Evolutionary conservation across 2,329 filamentous ascomycete species (phyloP), one percentile per base, ranked within the genome.

Genomic region (Fonsecaea erecta): DNA sequence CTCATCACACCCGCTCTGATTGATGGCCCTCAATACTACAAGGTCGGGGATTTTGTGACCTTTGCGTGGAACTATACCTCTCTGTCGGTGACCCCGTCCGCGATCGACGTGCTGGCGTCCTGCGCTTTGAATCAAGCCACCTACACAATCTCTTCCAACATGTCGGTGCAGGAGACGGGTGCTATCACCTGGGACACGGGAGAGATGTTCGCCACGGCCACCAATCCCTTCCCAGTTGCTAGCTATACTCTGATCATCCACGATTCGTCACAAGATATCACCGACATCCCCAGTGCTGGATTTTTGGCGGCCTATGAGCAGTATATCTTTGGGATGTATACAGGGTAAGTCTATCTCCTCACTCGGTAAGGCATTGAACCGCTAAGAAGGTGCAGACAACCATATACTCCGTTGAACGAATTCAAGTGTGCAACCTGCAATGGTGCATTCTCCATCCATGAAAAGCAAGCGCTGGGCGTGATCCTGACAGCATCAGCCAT

Each of bases 11-110:
- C 88, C 1, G 78, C 79, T 56, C 74, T 79, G 8, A 74, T 77
- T 7, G 79, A 80, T 8, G 78, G 81, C 16, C 77, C 82, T 3
- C 82, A 83, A 61, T 89, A 85, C 77, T 89, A 87, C 81, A 89
- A 88, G 75, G 84, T 89, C 70, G 85, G 85, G 18, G 81, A 89
- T 52, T 81, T 79, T 65, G 78, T 89, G 32, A 89, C 87, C 0
- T 88, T 90, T 70, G 83, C 80, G 21, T 90, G 88, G 87, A 90
- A 90, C 76, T 90, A 89, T 76, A 90, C 88, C 9, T 69, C 68
- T 35, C 77, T 90, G 26, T 82, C 80, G 21, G 79, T 84, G 18
- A 86, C 84, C 0, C 88, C 88, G 0, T 80, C 81, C 0, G 82
- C 81, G 51, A 78, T 90, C 71, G 86, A 90, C 70, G 81, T 90